Base-by-base conservation (phyloP, 352 stramenopile genomes). In the Blastocystis sp. region DNA sequence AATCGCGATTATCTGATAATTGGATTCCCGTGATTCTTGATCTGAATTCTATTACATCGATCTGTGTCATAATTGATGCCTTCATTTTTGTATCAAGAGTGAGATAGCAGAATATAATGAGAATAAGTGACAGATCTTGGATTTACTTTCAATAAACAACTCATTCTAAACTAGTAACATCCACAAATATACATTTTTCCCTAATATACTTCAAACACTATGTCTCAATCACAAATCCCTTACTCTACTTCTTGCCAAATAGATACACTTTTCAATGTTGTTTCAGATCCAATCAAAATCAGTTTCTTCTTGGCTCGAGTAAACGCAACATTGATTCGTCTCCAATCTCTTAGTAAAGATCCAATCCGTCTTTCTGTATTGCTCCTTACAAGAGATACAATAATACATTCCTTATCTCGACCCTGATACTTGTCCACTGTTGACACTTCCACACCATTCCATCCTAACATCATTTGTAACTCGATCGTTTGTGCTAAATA, bases 351-450 rank as follows among this genome's bases (percentile, higher is more conserved):
- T 5, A 95, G 90, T 14, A 95, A 88, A 27, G 89, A 89, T 7
- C 92, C 92, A 27, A 91, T 78, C 56, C 69, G 51, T 42, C 78
- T 14, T 56, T 73, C 46, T 14, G 24, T 29, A 51, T 89, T 88
- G 42, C 39, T 88, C 42, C 91, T 88, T n/a, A 93, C 92, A 54
- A 93, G 89, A 0, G 91, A 94, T 51, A 94, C 71, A 29, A 94
- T 90, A 27, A 94, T 92, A 14, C 90, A 90, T 37, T 89, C 63
- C 88, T 94, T 94, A 88, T 94, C 92, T 87, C 91, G 81, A 37
- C 90, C 90, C 88, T 94, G 92, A 88, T 93, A 95, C 24, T 89
- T 87, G 88, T 95, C 92, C 61, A 94, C 92, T 56, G 92, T 94
- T 54, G 89, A 91, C 16, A 81, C n/a, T 49, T 87, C 67, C 35